These are phyloP conservation scores for Choricystis sp. DNA, from an alignment of 139 green algal species.

Conservation along the genomic window DNA sequence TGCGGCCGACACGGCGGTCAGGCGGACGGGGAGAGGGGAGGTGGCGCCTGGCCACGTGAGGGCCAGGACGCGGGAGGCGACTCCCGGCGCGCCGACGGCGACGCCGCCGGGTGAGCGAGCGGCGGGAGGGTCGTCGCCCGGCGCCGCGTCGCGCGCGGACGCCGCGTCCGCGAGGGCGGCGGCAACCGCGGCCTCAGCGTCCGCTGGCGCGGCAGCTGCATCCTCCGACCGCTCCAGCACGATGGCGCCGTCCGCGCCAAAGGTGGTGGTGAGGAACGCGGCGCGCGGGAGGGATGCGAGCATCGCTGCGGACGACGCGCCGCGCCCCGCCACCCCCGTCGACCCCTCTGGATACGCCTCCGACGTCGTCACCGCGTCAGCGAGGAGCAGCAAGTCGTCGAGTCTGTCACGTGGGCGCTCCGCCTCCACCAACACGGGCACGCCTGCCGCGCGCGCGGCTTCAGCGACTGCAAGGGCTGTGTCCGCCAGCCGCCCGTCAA, in stretches of 20 bases:
- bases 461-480: constrained; percentile 58
- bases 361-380: constrained; percentile 72
- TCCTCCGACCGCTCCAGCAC: constrained; percentile 30
- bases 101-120: neutral
- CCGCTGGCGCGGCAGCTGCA: neutral
- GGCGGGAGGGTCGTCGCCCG: neutral
- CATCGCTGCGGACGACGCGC: constrained; percentile 16
- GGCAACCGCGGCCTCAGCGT: constrained; percentile 11
- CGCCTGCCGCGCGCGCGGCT: constrained; percentile 24
- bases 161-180: neutral
- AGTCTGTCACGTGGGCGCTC: constrained; percentile 65
- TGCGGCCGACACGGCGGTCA: constrained; percentile 18
- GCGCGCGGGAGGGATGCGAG: constrained; percentile 39
- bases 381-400: constrained; percentile 52
- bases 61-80: neutral
- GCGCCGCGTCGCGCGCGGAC: neutral
- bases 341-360: constrained; percentile 65
- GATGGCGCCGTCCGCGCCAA: constrained; percentile 46
- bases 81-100: neutral
- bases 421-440: constrained; percentile 75
- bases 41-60: too few species aligned
- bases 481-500: constrained; percentile 83
- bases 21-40: neutral
- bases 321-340: constrained; percentile 26
- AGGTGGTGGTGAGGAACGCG: constrained; percentile 41